These are phyloP conservation scores for Miscanthus lutarioriparius DNA, from an alignment of 176 grass and related monocot species.

Conservation along the genomic window DNA sequence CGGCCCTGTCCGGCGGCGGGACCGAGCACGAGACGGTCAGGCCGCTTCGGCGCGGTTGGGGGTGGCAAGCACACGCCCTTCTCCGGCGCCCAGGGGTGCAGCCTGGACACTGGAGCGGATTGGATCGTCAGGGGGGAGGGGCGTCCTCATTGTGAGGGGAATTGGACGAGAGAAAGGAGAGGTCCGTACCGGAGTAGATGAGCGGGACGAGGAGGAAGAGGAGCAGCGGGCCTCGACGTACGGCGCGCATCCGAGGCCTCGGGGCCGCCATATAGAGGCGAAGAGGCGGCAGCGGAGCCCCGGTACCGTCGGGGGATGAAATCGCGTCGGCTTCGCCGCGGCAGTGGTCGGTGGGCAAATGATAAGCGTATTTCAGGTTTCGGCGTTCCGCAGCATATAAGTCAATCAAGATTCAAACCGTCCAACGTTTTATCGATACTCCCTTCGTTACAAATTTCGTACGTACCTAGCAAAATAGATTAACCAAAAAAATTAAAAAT, in stretches of 20 bases:
- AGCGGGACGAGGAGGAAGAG: slow-evolving; percentile 53
- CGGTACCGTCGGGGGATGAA: background rate
- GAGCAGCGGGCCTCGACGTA: slow-evolving; percentile 42
- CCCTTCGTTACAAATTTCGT: too few species aligned
- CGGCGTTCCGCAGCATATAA: too few species aligned
- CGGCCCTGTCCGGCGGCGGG: slow-evolving; percentile 66
- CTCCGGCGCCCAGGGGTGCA: slow-evolving; percentile 46
- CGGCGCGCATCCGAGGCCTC: slow-evolving; percentile 32
- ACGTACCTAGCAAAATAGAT: too few species aligned
- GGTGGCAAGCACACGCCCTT: slow-evolving; percentile 21
- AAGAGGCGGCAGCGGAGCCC: background rate
- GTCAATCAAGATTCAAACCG: too few species aligned
- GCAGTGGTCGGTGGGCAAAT: background rate
- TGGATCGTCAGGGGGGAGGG: slow-evolving; percentile 18
- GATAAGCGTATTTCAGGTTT: background rate
- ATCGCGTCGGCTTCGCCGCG: background rate
- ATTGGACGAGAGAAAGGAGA: slow-evolving; percentile 7
- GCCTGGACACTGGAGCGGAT: slow-evolving; percentile 55
- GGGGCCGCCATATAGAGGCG: slow-evolving; percentile 41
- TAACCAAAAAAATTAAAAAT: too few species aligned
- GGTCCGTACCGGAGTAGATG: slow-evolving; percentile 58
- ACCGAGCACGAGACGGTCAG: slow-evolving; percentile 58
- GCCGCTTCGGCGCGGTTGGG: slow-evolving; percentile 8
- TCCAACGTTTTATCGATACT: too few species aligned
- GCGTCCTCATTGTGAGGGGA: background rate